Conservation (phyloP, 2,329 filamentous ascomycete genomes). For the Colletotrichum truncatum region DNA sequence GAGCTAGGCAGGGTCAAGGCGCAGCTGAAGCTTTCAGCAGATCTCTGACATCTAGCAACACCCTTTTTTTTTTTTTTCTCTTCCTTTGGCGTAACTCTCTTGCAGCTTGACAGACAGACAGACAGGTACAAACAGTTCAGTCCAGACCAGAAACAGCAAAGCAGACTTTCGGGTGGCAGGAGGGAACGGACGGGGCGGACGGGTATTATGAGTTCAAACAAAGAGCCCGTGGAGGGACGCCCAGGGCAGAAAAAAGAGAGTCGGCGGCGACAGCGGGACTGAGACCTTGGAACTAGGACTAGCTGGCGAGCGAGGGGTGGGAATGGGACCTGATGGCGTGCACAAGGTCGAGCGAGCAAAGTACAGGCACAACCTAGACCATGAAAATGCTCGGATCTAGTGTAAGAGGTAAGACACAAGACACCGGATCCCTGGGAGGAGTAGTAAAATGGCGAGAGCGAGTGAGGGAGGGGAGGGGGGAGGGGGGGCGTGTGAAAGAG, state of each 20-base stretch:
- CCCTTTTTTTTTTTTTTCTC: not conserved
- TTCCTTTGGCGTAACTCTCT: constrained; percentile 3
- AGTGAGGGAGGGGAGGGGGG: not conserved
- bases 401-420: constrained; percentile 21
- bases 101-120: not conserved
- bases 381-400: constrained; percentile 13
- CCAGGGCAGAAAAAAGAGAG: constrained; percentile 2
- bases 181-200: constrained; percentile 21
- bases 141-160: constrained; percentile 20
- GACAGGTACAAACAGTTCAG: constrained; percentile 14
- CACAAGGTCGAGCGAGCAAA: not conserved
- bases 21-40: not conserved
- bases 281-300: constrained; percentile 18
- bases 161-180: constrained; percentile 19
- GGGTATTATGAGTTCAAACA: constrained; percentile 27
- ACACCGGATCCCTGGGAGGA: constrained; percentile 16
- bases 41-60: not conserved
- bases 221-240: constrained; percentile 4
- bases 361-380: constrained; percentile 18
- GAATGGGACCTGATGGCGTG: constrained; percentile 22
- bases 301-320: constrained; percentile 1
- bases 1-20: not conserved
- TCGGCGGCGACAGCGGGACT: constrained; percentile 25
- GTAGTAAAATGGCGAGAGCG: not conserved
- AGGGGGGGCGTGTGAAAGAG: constrained; percentile 5